phyloP scores from a whole-genome alignment of 148 eudicot genomes.

The Beta vulgaris region DNA sequence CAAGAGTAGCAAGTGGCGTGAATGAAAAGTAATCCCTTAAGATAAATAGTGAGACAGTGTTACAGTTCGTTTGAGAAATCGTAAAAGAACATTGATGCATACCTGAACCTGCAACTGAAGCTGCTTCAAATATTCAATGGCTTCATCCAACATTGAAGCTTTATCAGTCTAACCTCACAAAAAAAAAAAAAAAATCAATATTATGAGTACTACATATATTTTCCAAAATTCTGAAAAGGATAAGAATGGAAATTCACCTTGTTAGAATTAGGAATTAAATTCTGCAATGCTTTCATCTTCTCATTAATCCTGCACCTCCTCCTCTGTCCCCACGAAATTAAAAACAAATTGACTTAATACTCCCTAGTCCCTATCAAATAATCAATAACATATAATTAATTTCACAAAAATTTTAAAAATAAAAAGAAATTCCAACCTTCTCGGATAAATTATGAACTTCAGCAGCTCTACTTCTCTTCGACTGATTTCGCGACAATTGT shows the following conservation, averaged over 20 bases:
- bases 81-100: neutral
- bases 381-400: neutral
- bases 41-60: no score
- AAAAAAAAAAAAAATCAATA: neutral
- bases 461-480: slow-evolving; percentile 83
- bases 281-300: slow-evolving; percentile 95
- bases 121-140: slow-evolving; percentile 92
- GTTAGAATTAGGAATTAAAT: slow-evolving; percentile 84
- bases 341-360: neutral
- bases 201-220: neutral
- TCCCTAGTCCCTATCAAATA: no score
- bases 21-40: no score
- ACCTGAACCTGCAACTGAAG: slow-evolving; percentile 97
- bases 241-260: slow-evolving; percentile 41
- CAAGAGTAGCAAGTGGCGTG: no score
- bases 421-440: slow-evolving; percentile 63
- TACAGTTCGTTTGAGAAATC: no score
- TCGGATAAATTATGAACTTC: slow-evolving; percentile 91
- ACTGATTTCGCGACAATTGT: slow-evolving; percentile 36
- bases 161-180: slow-evolving; percentile 67
- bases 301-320: slow-evolving; percentile 90
- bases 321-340: no score
- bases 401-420: neutral
- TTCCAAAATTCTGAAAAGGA: neutral
- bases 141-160: slow-evolving; percentile 98